Percentiles rank a stretch among this genome's conserved stretches.
Evolutionary conservation across 805 yeast genomes (phyloP).

Genomic region (Saccharomycopsis fibuligera): DNA sequence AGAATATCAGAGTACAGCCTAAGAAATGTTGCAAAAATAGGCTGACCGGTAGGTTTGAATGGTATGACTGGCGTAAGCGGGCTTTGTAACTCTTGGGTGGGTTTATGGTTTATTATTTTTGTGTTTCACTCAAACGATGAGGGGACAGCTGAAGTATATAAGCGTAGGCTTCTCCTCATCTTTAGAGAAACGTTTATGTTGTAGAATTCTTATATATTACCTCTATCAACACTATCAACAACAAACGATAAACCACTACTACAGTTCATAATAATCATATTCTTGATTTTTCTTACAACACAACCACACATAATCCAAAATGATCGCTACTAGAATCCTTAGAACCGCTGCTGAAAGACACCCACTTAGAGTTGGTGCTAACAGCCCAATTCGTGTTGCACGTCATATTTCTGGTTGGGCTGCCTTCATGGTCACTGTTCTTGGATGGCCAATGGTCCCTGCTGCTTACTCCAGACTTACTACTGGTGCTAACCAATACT

Average conservation of each 20-base stretch:
- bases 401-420: constrained; percentile 19
- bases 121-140: background rate
- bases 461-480: background rate
- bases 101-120: no score
- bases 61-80: no score
- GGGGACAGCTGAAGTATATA: background rate
- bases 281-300: background rate
- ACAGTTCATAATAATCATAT: background rate
- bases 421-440: constrained; percentile 9
- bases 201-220: background rate
- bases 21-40: no score
- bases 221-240: background rate
- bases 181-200: background rate
- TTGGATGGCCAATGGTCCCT: constrained; percentile 21
- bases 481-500: background rate
- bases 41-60: no score
- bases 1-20: no score
- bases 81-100: background rate
- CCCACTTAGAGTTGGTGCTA: constrained; percentile 17
- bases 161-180: background rate
- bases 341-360: constrained; percentile 17
- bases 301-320: background rate
- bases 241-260: background rate
- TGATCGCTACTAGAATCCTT: constrained; percentile 19
- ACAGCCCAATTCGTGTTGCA: constrained; percentile 11